These are phyloP conservation scores for Colletotrichum lini DNA, from an alignment of 2,329 filamentous ascomycete genomes.

Conservation along the genomic window DNA sequence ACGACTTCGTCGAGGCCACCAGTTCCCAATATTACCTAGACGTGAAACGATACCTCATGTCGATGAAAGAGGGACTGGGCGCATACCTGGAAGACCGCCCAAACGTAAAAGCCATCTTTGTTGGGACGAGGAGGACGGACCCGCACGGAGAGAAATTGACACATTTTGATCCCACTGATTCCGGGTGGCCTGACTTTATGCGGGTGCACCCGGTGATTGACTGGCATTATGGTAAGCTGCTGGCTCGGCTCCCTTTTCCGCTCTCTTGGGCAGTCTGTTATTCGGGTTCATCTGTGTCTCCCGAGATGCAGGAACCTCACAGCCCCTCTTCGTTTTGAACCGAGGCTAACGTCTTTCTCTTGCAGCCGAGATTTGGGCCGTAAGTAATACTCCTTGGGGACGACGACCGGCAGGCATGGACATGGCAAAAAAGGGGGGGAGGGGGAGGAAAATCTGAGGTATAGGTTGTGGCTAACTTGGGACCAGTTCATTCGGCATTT, in stretches of 20 bases:
- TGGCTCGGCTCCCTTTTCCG: background rate
- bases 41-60: conserved; percentile 79
- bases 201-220: conserved; percentile 96
- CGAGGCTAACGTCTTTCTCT: background rate
- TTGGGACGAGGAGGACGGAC: conserved; percentile 91
- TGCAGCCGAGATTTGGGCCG: conserved; percentile 87
- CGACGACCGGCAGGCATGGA: background rate
- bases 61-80: conserved; percentile 87
- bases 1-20: conserved; percentile 82
- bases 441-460: no score
- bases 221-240: conserved; percentile 81
- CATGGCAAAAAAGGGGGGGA: no score
- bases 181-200: conserved; percentile 93
- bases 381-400: conserved; percentile 62
- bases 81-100: conserved; percentile 79
- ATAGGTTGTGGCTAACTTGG: conserved; percentile 3
- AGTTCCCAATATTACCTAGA: conserved; percentile 80
- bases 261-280: background rate
- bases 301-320: no score
- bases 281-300: background rate
- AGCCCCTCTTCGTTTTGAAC: background rate
- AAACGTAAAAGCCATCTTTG: conserved; percentile 82
- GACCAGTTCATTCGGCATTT: conserved; percentile 83
- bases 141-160: conserved; percentile 86
- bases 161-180: conserved; percentile 89